Base-by-base conservation (phyloP, 352 stramenopile species). In the Globisporangium megalacanthum region DNA sequence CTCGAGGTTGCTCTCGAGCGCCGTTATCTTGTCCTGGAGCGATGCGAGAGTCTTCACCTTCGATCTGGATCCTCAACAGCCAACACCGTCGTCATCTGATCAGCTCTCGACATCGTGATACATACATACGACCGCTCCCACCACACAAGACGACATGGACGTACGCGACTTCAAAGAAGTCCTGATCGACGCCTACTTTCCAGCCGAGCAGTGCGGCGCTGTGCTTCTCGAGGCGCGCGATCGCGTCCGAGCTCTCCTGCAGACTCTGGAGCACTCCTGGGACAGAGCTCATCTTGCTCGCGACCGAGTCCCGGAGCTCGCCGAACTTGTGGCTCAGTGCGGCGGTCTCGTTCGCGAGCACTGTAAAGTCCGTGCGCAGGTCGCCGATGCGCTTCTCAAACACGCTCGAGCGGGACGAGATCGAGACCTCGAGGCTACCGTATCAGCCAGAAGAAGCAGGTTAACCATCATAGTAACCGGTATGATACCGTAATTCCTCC, bases 351-450 rank as follows among this genome's bases (percentile, higher is more conserved):
- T 55, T 73, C 4, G 70, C 69, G 17, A 89, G 54, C 4, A 74
- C 69, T 11, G 73, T 66, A 35, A 89, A 68, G 33, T 93, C 83
- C 13, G 73, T 79, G 17, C 76, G 69, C 39, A 89, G 31, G 45
- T 91, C 80, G 0, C 61, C 61, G 2, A 93, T 64, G 44, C 81
- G 77, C 68, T 87, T 91, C 58, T 93, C 83, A 45, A 89, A 68
- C 11, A 63, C 67, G 29, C 64, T 64, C 8, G 80, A 79, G 37
- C 72, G 77, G 36, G 77, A 69, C 4, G 72, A 59, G 25, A 93
- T 81, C 19, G 78, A 68, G 14, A 80, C 77, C 65, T 93, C 80
- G 7, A 93, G 63, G 33, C 75, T 83, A 7, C 1, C n/a, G 52
- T 9, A 47, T 2, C 15, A 51, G 15, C 49, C 45, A 47, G 54